A percentile compares a stretch with the other conserved stretches of the same genome.
Conservation (phyloP, 2,329 filamentous ascomycete species). For the Phaeosphaeriaceae sp. region DNA sequence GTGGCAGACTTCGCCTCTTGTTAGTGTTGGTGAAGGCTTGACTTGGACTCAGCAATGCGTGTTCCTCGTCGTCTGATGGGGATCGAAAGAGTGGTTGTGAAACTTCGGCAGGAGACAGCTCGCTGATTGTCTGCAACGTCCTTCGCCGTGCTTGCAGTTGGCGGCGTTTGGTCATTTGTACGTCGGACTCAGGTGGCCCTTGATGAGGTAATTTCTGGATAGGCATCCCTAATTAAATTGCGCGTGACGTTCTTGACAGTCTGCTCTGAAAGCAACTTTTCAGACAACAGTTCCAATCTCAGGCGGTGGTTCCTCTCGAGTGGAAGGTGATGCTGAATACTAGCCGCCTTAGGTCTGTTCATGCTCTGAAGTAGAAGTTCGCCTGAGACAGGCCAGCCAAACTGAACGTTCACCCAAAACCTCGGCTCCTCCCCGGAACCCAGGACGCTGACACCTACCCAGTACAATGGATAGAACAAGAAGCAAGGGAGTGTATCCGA, state of each 20-base stretch:
- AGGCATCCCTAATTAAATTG: conserved; percentile 16
- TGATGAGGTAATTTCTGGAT: conserved; percentile 23
- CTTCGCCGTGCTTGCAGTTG: conserved; percentile 28
- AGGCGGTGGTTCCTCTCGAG: neutral
- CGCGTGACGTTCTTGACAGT: neutral
- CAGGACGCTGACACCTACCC: conserved; percentile 15
- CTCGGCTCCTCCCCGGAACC: conserved; percentile 7
- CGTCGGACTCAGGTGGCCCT: conserved; percentile 7
- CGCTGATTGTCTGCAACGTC: conserved; percentile 39
- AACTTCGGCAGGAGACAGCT: conserved; percentile 25
- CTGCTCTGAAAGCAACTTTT: neutral
- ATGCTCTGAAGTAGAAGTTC: neutral
- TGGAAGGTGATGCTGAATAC: neutral
- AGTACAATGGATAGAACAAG: conserved; percentile 16
- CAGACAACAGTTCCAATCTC: neutral
- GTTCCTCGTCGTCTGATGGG: conserved; percentile 7
- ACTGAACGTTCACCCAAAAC: neutral
- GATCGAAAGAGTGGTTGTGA: conserved; percentile 16
- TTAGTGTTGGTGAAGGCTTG: conserved; percentile 3
- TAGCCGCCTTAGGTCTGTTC: neutral
- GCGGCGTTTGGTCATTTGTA: conserved; percentile 6
- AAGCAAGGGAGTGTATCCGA: conserved; percentile 20
- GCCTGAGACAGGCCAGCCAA: conserved; percentile 1
- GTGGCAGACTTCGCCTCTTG: conserved; percentile 27
- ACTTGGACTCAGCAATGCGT: neutral